Evolutionary conservation across 306 rosid species (phyloP).

Genomic region (Prunus mongolica): DNA sequence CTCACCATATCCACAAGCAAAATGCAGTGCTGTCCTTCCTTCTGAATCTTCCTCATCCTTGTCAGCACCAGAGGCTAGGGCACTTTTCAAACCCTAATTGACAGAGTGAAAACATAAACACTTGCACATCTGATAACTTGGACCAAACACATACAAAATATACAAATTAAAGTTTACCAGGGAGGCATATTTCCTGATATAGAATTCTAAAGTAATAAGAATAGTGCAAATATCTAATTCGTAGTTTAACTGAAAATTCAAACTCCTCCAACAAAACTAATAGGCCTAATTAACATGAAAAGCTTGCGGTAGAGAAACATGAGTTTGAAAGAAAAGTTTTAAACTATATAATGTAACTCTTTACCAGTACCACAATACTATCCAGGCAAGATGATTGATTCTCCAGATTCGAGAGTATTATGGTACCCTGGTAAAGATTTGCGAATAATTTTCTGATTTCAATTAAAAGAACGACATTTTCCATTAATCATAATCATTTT

Average conservation of each 20-base stretch:
- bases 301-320: not conserved
- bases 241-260: not conserved
- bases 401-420: not conserved
- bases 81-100: constrained; percentile 79
- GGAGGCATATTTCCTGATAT: not conserved
- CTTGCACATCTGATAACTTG: constrained; percentile 10
- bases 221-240: not conserved
- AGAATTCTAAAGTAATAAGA: not conserved
- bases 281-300: not conserved
- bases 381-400: not conserved
- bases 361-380: not conserved
- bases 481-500: not conserved
- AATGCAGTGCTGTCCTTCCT: constrained; percentile 98
- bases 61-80: constrained; percentile 79
- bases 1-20: constrained; percentile 99
- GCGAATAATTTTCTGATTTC: not conserved
- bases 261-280: not conserved
- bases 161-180: not conserved
- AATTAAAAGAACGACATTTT: not conserved
- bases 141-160: not conserved
- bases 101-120: constrained; percentile 20
- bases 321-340: not conserved
- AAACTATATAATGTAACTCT: not conserved
- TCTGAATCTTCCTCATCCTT: constrained; percentile 97
- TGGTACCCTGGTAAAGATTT: not conserved